Evolutionary conservation across 305 asterid genomes (phyloP).

Genomic region (Rubia tinctorum): DNA sequence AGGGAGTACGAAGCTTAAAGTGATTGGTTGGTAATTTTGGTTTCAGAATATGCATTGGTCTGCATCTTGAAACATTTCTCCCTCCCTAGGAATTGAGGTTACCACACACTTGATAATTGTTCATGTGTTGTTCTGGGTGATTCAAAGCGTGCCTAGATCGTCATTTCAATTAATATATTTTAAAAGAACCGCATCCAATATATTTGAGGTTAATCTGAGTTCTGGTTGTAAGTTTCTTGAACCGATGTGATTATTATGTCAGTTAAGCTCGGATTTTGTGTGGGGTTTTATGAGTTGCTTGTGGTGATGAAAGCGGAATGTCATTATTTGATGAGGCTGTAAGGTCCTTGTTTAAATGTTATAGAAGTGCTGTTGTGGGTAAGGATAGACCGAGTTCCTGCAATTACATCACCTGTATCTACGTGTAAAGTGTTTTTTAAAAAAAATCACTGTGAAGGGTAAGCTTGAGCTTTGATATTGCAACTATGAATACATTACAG

Average conservation of each 20-base stretch:
- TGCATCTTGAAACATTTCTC: no score
- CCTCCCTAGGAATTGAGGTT: no score
- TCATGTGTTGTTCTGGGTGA: no score
- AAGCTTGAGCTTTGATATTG: neutral
- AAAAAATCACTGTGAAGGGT: neutral
- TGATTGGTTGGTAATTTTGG: no score
- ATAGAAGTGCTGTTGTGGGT: neutral
- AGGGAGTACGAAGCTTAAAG: no score
- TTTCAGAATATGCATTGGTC: no score
- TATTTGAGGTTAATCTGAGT: neutral
- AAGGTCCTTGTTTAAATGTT: neutral
- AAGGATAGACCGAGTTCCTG: neutral
- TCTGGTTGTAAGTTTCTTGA: neutral
- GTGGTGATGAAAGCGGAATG: neutral
- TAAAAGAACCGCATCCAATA: no score
- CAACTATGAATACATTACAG: neutral
- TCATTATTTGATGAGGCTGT: neutral
- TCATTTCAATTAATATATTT: no score
- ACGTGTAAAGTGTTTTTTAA: neutral
- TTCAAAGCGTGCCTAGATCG: no score
- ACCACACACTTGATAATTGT: no score
- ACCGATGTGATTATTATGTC: neutral
- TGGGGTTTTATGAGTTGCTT: neutral
- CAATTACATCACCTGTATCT: neutral
- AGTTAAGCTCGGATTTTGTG: neutral